Conservation (phyloP, 2,329 filamentous ascomycete species). For the Fusarium oligoseptatum region DNA sequence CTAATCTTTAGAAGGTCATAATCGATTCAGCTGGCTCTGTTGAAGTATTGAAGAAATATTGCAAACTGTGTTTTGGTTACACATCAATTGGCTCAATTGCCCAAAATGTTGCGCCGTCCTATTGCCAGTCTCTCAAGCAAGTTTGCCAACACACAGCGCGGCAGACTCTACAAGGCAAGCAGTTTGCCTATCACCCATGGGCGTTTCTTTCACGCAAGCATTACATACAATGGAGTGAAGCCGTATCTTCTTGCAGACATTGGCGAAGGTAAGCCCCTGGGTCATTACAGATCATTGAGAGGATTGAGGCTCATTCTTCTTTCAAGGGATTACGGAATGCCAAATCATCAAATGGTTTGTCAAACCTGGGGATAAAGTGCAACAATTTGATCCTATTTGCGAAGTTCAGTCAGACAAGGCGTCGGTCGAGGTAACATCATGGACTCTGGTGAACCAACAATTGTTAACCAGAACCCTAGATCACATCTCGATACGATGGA, state of each 20-base stretch:
- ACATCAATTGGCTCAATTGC: neutral
- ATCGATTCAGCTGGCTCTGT: neutral
- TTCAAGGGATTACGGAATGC: constrained; percentile 26
- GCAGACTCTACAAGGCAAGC: neutral
- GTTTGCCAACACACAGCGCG: neutral
- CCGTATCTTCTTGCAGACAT: constrained; percentile 26
- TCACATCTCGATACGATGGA: constrained; percentile 21
- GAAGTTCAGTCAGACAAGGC: constrained; percentile 33
- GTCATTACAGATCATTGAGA: neutral
- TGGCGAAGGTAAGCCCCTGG: constrained; percentile 19
- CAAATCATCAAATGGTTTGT: constrained; percentile 23
- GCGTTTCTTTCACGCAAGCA: neutral
- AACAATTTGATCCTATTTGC: constrained; percentile 27
- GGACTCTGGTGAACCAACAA: neutral
- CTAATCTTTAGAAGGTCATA: neutral
- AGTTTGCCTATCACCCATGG: neutral
- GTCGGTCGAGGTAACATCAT: constrained; percentile 17
- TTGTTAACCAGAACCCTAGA: neutral
- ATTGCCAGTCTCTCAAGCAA: neutral
- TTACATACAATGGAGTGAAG: neutral
- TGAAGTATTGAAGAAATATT: neutral
- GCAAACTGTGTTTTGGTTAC: neutral
- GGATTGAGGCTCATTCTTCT: too few species aligned
- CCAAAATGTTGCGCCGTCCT: neutral
- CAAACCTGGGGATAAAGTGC: constrained; percentile 10